Conservation (phyloP, 1,284 basidiomycete species). For the Uromyces viciae-fabae region DNA sequence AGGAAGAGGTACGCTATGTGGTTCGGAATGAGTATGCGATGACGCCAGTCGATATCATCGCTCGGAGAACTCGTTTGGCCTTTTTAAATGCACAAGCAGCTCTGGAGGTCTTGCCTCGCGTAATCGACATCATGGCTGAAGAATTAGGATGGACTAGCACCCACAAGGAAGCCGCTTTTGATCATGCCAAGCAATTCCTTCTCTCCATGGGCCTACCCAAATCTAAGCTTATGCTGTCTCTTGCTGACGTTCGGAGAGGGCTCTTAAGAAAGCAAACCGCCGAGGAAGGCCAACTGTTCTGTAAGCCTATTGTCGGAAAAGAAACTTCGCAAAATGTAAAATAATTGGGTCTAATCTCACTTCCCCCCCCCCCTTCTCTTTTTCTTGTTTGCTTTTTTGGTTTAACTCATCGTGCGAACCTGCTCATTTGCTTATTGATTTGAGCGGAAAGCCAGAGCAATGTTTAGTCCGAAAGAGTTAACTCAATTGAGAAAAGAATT, state of each 20-base stretch:
- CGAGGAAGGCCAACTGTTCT: conserved; percentile 45
- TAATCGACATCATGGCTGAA: conserved; percentile 85
- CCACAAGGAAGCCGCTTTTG: conserved; percentile 64
- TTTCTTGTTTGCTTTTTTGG: not conserved
- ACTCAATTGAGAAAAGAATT: conserved; percentile 43
- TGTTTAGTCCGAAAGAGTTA: conserved; percentile 45
- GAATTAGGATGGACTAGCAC: conserved; percentile 73
- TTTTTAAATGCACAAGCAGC: conserved; percentile 90
- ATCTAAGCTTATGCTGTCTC: conserved; percentile 48
- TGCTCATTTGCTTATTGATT: too few species aligned
- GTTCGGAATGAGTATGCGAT: conserved; percentile 84
- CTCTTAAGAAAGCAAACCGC: conserved; percentile 41
- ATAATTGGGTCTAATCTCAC: not conserved
- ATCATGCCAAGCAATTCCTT: conserved; percentile 57
- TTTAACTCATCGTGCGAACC: not conserved
- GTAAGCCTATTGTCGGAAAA: not conserved
- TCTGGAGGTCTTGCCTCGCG: conserved; percentile 74
- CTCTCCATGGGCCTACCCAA: conserved; percentile 55
- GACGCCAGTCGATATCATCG: conserved; percentile 85
- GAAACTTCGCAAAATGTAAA: not conserved
- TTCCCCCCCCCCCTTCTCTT: not conserved
- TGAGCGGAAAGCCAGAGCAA: conserved; percentile 41
- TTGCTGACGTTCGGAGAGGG: conserved; percentile 39
- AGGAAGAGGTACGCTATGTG: conserved; percentile 89
- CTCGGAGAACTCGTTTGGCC: conserved; percentile 80